Base-by-base conservation (phyloP, 768 basidiomycete species). In the Rhizopogon vulgaris region DNA sequence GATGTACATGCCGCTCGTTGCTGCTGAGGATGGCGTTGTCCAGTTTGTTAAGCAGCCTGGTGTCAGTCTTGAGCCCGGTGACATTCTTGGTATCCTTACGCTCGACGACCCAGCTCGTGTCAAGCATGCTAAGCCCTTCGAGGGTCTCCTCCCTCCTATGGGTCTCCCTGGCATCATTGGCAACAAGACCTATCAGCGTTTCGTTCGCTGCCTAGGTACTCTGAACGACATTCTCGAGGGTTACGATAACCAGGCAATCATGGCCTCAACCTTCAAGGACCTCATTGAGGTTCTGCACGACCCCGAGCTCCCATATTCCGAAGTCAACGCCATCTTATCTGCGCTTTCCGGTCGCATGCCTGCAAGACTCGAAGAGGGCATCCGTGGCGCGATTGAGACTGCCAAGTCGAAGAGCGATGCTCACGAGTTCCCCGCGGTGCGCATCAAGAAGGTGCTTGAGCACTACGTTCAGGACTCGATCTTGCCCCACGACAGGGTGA, bases 1-100 rank as follows among this genome's bases (percentile, higher is more conserved):
- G 76, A 99, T 98, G 96, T 96, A 96, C 71, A 96, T 99, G 95
- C 94, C 94, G 3, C 82, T 99, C 51, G 84, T 91, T 51, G 93
- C 94, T 5, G 81, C 87, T 3, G 96, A 99, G 67, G 92, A 95
- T 66, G 96, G 96, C 62, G 78, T 86, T 41, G 85, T 94, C 15
- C 94, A 95, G 61, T 83, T 98, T 61, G 91, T 98, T 70, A 99
- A 98, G 72, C 96, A 99, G 67, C 91, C 96, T 51, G 96, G 96
- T 61, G 91, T 94, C 64, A 94, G 91, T 58, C 81, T 99, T 50
- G 91, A 95, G 57, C 92, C 94, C 11, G 96, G 96, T 24, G 96
- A 97, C 68, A 94, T 99, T 52, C 83, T 99, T 53, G 96, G 96
- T 70, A 94, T 98, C 62, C 78, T 98, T 52, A 90, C 93, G 8